A percentile compares a stretch with the other conserved stretches of the same genome.
Evolutionary conservation across 116 monocot genomes (phyloP).

Genomic region (Trichopus zeylanicus): DNA sequence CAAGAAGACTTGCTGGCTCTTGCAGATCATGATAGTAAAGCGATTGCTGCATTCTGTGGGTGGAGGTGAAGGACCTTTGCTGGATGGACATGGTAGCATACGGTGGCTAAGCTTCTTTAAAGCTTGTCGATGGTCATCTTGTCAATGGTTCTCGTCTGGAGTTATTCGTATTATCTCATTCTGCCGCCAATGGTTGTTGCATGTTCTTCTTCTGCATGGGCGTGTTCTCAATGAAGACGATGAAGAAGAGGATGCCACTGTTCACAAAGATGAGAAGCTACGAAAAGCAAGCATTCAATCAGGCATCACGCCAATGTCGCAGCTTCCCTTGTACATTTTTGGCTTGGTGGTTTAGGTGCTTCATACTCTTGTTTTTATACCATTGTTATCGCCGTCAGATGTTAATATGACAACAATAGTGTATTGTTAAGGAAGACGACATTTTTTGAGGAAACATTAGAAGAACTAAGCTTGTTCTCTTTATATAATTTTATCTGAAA

Average conservation of each 20-base stretch:
- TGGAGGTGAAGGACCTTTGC: constrained; percentile 29
- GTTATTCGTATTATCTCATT: constrained; percentile 30
- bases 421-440: too few relatives aligned
- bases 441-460: too few relatives aligned
- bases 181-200: constrained; percentile 33
- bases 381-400: neutral
- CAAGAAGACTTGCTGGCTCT: constrained; percentile 34
- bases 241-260: constrained; percentile 37
- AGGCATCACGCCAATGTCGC: constrained; percentile 41
- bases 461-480: too few relatives aligned
- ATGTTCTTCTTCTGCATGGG: constrained; percentile 39
- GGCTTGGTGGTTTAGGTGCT: constrained; percentile 29
- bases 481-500: too few relatives aligned
- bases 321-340: constrained; percentile 48
- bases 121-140: constrained; percentile 27
- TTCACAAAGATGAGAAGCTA: constrained; percentile 28
- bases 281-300: constrained; percentile 33
- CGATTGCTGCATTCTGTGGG: constrained; percentile 29
- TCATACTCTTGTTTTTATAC: neutral
- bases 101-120: constrained; percentile 36
- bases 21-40: constrained; percentile 33
- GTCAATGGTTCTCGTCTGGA: constrained; percentile 24
- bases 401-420: too few relatives aligned
- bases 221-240: constrained; percentile 33
- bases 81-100: constrained; percentile 48